Percentiles rank a stretch among this genome's conserved stretches.
These are phyloP conservation scores for Hydnum rufescens DNA, from an alignment of 768 basidiomycete species.

Conservation along the genomic window DNA sequence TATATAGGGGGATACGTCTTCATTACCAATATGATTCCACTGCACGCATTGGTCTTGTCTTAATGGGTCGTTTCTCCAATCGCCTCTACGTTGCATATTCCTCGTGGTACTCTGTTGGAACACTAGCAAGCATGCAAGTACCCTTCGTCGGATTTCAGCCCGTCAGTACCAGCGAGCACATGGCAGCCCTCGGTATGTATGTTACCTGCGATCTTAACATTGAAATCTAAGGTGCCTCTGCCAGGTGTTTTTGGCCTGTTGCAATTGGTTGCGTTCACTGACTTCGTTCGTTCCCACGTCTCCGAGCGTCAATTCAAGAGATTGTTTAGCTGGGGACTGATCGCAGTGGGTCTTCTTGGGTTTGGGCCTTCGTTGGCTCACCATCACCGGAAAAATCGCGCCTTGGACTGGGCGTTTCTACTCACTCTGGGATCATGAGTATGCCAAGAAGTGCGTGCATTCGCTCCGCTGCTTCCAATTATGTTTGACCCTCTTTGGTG, in stretches of 20 bases:
- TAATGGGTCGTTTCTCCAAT: conserved; percentile 90
- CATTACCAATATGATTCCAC: conserved; percentile 99
- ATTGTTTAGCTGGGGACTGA: conserved; percentile 48
- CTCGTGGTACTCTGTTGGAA: conserved; percentile 95
- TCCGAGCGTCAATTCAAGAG: conserved; percentile 83
- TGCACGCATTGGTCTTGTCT: conserved; percentile 81
- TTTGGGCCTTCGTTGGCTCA: conserved; percentile 59
- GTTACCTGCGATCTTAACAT: not conserved
- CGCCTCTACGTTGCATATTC: conserved; percentile 91
- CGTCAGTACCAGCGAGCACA: conserved; percentile 93
- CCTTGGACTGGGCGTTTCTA: conserved; percentile 99
- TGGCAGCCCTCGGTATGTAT: conserved; percentile 78
- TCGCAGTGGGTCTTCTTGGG: conserved; percentile 52
- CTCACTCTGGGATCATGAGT: conserved; percentile 97
- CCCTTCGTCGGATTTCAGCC: conserved; percentile 99
- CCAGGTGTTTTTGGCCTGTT: conserved; percentile 86
- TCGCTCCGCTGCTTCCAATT: conserved; percentile 7
- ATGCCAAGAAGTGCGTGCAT: conserved; percentile 71
- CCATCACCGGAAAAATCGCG: conserved; percentile 87
- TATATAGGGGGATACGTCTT: conserved; percentile 81
- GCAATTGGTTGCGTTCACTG: conserved; percentile 86
- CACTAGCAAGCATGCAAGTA: conserved; percentile 95
- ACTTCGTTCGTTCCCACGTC: conserved; percentile 73
- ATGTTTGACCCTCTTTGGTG: conserved; percentile 7
- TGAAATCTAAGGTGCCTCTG: not conserved